phyloP scores from a whole-genome alignment of 305 asterid species.

The Fraxinus floribunda region DNA sequence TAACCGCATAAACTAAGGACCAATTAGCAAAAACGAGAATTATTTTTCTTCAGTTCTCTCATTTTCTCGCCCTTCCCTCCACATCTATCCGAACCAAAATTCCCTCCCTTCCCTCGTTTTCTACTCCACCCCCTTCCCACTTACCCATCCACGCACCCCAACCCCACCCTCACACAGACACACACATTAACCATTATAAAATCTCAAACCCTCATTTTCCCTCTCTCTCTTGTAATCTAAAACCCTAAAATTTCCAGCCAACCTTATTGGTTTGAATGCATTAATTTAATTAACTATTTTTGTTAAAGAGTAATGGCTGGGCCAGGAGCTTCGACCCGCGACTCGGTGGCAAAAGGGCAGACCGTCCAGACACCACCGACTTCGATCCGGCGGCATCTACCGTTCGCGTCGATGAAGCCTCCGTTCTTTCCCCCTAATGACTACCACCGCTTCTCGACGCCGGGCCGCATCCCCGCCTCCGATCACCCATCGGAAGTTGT shows the following conservation, averaged over 20 bases:
- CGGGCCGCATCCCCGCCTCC: conserved; percentile 46
- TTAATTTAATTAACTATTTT: conserved; percentile 1
- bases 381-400: conserved; percentile 68
- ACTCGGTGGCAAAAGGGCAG: conserved; percentile 48
- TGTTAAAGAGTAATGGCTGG: conserved; percentile 40
- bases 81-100: conserved; percentile 90
- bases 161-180: conserved; percentile 13
- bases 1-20: conserved; percentile 15
- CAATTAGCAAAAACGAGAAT: conserved; percentile 25
- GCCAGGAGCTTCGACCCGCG: conserved; percentile 48
- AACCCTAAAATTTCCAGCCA: conserved; percentile 21
- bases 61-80: conserved; percentile 76
- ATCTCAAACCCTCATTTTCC: conserved; percentile 37
- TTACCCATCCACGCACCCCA: conserved; percentile 17
- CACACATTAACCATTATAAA: conserved; percentile 28
- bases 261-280: neutral
- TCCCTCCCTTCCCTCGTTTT: conserved; percentile 95
- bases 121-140: conserved; percentile 28
- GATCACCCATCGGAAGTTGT: conserved; percentile 74
- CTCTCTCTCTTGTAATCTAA: conserved; percentile 24
- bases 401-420: conserved; percentile 81
- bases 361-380: conserved; percentile 46
- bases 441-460: conserved; percentile 74
- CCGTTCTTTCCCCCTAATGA: conserved; percentile 67
- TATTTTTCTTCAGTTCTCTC: conserved; percentile 25